These are phyloP conservation scores for Claviceps pazoutovae DNA, from an alignment of 2,329 filamentous ascomycete genomes.

Conservation along the genomic window DNA sequence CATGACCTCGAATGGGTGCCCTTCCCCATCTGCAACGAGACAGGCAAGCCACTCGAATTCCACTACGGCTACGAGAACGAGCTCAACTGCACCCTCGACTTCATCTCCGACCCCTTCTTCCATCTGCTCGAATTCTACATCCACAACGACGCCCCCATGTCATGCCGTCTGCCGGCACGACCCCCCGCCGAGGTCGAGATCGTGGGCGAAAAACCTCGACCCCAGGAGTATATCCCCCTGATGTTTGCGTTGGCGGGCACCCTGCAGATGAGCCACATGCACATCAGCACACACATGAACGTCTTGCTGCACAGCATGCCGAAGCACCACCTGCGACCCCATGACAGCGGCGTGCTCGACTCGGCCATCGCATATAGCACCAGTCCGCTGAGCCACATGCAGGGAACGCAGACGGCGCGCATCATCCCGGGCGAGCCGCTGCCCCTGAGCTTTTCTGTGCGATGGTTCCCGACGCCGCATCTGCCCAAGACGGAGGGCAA, in stretches of 20 bases:
- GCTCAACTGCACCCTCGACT: constrained; percentile 69
- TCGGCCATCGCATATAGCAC: constrained; percentile 80
- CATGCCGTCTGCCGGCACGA: constrained; percentile 75
- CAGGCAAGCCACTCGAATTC: constrained; percentile 65
- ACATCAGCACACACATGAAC: constrained; percentile 81
- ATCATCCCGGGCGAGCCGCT: constrained; percentile 81
- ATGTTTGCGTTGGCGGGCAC: constrained; percentile 84
- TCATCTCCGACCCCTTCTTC: constrained; percentile 68
- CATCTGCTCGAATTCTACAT: constrained; percentile 94
- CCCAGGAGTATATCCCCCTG: constrained; percentile 60
- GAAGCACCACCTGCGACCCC: constrained; percentile 47
- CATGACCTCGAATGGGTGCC: constrained; percentile 85
- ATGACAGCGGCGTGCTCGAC: constrained; percentile 66
- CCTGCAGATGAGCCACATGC: constrained; percentile 76
- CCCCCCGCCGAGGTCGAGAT: constrained; percentile 45
- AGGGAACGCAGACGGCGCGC: constrained; percentile 39
- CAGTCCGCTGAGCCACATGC: constrained; percentile 50
- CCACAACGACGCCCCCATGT: constrained; percentile 85
- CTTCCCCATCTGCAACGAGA: constrained; percentile 85
- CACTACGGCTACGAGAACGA: constrained; percentile 73
- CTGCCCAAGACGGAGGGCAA: constrained; percentile 54
- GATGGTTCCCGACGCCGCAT: constrained; percentile 70
- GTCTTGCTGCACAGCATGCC: constrained; percentile 63
- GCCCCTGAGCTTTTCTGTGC: constrained; percentile 62
- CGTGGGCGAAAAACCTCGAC: constrained; percentile 34